Evolutionary conservation across 177 flowering plant species (phyloP), one percentile per base, ranked within the genome.

Genomic region (Telopea speciosissima): DNA sequence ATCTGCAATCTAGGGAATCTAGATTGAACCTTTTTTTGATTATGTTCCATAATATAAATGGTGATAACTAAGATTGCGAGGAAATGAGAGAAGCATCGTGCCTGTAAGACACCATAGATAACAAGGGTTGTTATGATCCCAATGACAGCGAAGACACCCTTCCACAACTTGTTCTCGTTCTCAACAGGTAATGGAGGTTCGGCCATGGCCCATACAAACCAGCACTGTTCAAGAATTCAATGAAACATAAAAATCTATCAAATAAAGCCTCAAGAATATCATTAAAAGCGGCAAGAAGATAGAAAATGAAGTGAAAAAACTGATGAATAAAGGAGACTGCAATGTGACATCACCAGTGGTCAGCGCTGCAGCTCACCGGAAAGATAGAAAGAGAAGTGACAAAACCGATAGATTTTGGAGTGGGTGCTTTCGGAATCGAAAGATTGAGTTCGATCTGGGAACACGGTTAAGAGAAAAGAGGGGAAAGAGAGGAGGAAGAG

Each of bases 111-210:
- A 22, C 98, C 98, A 54, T 93, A 93, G 74, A 89, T 82, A 72
- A 93, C 88, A 56, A 93, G 91, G 69, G 97, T 91, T 42, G 77
- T 72, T 92, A 93, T 87, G 85, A 93, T 93, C 63, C 97, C 98
- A 24, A 70, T 4, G 22, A 88, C 93, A 1, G 95, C 93, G 24
- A 91, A 84, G 68, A 79, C 70, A 36, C 87, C 83, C 81, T 86
- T 89, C 84, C 83, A 81, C 19, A 84, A 6, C 75, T 73, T 83
- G 75, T 73, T 84, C 58, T 79, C 83, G 56, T 72, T 80, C 49
- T 21, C 67, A 24, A 28, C 73, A 2, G 71, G 52, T 33, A 66
- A 61, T 23, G 69, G 70, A 33, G 81, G 66, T 72, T 83, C 79
- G 56, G 81, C 82, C 83, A 77, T 80, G 68, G 67, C 70, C 73